Base-by-base conservation (phyloP, 2,329 filamentous ascomycete species). In the Zymoseptoria ardabiliae region DNA sequence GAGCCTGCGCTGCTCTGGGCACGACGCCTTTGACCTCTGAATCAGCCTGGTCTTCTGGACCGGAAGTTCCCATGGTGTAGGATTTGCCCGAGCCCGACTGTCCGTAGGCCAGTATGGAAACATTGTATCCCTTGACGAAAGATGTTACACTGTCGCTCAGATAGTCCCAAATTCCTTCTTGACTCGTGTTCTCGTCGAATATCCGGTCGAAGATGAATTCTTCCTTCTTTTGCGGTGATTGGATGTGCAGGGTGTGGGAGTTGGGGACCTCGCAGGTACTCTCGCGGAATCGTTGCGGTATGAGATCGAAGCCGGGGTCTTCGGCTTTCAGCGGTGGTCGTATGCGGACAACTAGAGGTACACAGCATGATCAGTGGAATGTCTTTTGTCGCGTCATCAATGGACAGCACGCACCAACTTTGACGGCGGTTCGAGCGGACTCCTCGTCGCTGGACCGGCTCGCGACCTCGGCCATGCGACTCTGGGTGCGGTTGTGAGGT, bases 11-110 rank as follows among this genome's bases (percentile, higher is more conserved):
- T 35, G 94, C 94, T 66, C 94, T 88, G 28, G 94, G 93, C 66
- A 99, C 92, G n/a, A 99, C 91, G 73, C 93, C 93, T 95, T 66
- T 60, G n/a, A 64, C 58, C 7, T 61, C 55, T 55, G 70, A 58
- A 67, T 72, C 63, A 57, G 58, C 59, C 61, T 71, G 69, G 69
- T 97, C 92, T 21, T 75, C 75, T 1, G 92, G 90, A 4, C 91
- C 91, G 0, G 93, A 91, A 0, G 94, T 99, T 59, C 94, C 94
- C 94, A 99, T 99, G 0, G 94, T 99, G 73, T 96, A 97, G 2
- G 93, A 97, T 77, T 99, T 99, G 68, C 94, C 94, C 10, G 94
- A 91, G 58, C 94, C 94, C 25, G 94, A 99, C 78, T 99, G 94
- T 66, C 94, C 94, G 71, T 99, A 99, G 53, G 94, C 94, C 68